Evolutionary conservation across 169 alveolate genomes (phyloP).

Genomic region (Babesia divergens): DNA sequence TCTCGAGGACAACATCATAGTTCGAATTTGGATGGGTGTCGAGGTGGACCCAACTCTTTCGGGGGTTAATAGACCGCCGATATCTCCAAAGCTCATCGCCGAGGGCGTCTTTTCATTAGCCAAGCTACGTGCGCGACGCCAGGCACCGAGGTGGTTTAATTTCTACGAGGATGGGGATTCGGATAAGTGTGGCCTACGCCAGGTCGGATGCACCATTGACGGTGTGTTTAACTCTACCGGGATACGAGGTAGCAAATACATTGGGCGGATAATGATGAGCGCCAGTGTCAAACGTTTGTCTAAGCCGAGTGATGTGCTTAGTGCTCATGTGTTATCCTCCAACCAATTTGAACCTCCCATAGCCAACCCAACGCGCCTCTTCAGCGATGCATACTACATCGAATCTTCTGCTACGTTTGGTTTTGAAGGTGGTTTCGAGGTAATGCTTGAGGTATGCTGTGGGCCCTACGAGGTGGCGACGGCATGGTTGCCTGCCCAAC

Average conservation of each 20-base stretch:
- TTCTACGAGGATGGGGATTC: constrained; percentile 79
- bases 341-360: constrained; percentile 82
- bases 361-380: constrained; percentile 74
- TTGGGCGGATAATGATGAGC: constrained; percentile 84
- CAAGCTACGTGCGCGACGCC: constrained; percentile 68
- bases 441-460: constrained; percentile 77
- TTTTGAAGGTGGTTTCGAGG: constrained; percentile 45
- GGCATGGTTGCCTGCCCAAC: constrained; percentile 67
- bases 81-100: constrained; percentile 63
- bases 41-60: constrained; percentile 16
- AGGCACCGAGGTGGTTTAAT: constrained; percentile 84
- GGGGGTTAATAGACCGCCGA: constrained; percentile 13
- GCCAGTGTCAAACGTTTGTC: constrained; percentile 82
- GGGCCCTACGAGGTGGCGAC: constrained; percentile 82
- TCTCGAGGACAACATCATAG: constrained; percentile 82
- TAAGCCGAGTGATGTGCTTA: constrained; percentile 78
- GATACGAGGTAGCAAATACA: constrained; percentile 61
- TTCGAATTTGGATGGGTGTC: constrained; percentile 83
- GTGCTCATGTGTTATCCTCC: constrained; percentile 84
- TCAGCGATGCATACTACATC: constrained; percentile 83
- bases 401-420: constrained; percentile 68
- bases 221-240: background rate
- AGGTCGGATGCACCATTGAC: constrained; percentile 32
- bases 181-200: constrained; percentile 61
- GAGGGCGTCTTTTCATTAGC: constrained; percentile 77